Evolutionary conservation across 495 filamentous ascomycete genomes (phyloP).

Genomic region (Glarea lozoyensis): DNA sequence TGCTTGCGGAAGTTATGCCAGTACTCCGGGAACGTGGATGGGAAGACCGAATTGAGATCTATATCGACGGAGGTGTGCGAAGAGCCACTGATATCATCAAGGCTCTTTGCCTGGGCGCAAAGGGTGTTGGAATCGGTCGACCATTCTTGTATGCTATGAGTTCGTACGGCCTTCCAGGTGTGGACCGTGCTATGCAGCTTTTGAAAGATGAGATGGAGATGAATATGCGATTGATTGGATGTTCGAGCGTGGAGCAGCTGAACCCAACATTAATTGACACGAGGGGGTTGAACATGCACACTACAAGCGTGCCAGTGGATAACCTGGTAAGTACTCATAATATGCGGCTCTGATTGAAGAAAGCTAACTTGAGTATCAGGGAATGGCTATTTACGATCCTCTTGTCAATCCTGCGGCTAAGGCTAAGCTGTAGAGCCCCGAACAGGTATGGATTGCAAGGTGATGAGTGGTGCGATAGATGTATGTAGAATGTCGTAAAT

Average conservation of each 20-base stretch:
- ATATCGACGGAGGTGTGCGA: conserved; percentile 81
- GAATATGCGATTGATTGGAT: conserved; percentile 93
- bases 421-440: too few relatives aligned
- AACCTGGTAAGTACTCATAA: conserved; percentile 42
- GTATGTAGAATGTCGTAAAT: too few relatives aligned
- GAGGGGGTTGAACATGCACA: conserved; percentile 62
- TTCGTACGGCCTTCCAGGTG: conserved; percentile 79
- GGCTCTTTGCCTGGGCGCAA: conserved; percentile 87
- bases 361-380: too few relatives aligned
- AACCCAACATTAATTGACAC: conserved; percentile 72
- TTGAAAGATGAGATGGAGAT: conserved; percentile 98
- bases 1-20: conserved; percentile 95
- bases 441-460: too few relatives aligned
- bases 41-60: conserved; percentile 82
- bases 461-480: too few relatives aligned
- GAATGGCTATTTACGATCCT: too few relatives aligned
- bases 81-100: conserved; percentile 94
- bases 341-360: too few relatives aligned
- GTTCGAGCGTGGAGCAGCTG: conserved; percentile 61
- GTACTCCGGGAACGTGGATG: conserved; percentile 73
- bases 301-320: conserved; percentile 55
- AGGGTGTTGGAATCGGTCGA: conserved; percentile 86
- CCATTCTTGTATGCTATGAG: conserved; percentile 97
- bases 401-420: too few relatives aligned
- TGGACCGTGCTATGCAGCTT: conserved; percentile 87